These are phyloP conservation scores for Daldinia sp. DNA, from an alignment of 2,329 filamentous ascomycete species.

Conservation along the genomic window DNA sequence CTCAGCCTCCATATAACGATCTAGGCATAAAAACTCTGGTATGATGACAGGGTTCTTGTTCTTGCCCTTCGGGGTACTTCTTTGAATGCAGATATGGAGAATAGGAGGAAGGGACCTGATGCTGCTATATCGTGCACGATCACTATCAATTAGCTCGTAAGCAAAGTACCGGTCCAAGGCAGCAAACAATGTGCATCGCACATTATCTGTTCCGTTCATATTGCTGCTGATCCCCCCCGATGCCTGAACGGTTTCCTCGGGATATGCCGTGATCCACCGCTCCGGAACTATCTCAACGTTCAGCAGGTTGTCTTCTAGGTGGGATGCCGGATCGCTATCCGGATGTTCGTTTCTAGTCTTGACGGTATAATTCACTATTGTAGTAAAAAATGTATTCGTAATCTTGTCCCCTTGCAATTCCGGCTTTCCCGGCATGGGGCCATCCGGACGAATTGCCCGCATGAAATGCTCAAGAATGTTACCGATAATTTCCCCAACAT, in stretches of 20 bases:
- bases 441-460: constrained; percentile 80
- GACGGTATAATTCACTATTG: constrained; percentile 66
- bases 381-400: constrained; percentile 73
- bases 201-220: constrained; percentile 55
- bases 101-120: constrained; percentile 83
- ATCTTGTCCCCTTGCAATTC: constrained; percentile 84
- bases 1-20: constrained; percentile 81
- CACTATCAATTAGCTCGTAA: constrained; percentile 74
- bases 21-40: constrained; percentile 83
- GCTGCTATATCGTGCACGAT: constrained; percentile 70
- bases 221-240: constrained; percentile 1
- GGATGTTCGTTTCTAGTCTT: constrained; percentile 50
- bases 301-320: constrained; percentile 52
- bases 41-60: constrained; percentile 81
- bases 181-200: constrained; percentile 73
- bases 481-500: constrained; percentile 94
- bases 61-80: constrained; percentile 78
- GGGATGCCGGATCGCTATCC: constrained; percentile 33
- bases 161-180: constrained; percentile 89
- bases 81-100: constrained; percentile 87
- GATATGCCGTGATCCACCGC: constrained; percentile 66
- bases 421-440: constrained; percentile 63
- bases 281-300: constrained; percentile 69
- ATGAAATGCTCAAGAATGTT: constrained; percentile 92
- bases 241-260: constrained; percentile 42